Conservation (phyloP, 2,329 filamentous ascomycete genomes). For the Colletotrichum theobromicola region DNA sequence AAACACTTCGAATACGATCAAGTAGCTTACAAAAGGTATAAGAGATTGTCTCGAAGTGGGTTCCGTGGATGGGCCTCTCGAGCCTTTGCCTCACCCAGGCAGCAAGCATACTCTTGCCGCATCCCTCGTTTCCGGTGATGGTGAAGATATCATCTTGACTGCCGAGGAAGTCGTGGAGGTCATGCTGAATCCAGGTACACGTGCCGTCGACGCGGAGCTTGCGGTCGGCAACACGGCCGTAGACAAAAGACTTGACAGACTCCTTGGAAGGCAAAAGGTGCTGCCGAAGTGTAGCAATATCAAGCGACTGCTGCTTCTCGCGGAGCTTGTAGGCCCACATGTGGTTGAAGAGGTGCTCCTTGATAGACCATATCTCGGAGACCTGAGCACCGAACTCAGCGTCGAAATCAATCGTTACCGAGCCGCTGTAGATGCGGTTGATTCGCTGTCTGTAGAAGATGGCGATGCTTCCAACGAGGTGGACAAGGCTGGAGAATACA, state of each 20-base stretch:
- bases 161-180: conserved; percentile 38
- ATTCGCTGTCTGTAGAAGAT: conserved; percentile 40
- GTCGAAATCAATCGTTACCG: conserved; percentile 39
- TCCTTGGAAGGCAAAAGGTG: conserved; percentile 30
- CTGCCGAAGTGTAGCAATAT: conserved; percentile 33
- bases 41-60: conserved; percentile 37
- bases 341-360: conserved; percentile 35
- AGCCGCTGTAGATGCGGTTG: conserved; percentile 29
- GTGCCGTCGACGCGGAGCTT: conserved; percentile 42
- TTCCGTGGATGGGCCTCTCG: conserved; percentile 39
- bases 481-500: conserved; percentile 39
- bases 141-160: conserved; percentile 37
- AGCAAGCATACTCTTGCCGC: conserved; percentile 42
- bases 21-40: conserved; percentile 40
- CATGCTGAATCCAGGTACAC: conserved; percentile 42
- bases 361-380: conserved; percentile 36
- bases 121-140: conserved; percentile 37
- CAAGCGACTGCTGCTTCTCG: conserved; percentile 23
- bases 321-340: conserved; percentile 41
- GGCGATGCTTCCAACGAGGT: conserved; percentile 37
- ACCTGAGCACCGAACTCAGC: conserved; percentile 38
- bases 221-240: conserved; percentile 40
- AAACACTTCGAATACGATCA: too few species aligned
- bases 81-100: conserved; percentile 45
- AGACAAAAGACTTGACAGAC: conserved; percentile 33